These are phyloP conservation scores for Entrophospora sp. DNA, from an alignment of 192 early-diverging fungal genomes.

Conservation along the genomic window DNA sequence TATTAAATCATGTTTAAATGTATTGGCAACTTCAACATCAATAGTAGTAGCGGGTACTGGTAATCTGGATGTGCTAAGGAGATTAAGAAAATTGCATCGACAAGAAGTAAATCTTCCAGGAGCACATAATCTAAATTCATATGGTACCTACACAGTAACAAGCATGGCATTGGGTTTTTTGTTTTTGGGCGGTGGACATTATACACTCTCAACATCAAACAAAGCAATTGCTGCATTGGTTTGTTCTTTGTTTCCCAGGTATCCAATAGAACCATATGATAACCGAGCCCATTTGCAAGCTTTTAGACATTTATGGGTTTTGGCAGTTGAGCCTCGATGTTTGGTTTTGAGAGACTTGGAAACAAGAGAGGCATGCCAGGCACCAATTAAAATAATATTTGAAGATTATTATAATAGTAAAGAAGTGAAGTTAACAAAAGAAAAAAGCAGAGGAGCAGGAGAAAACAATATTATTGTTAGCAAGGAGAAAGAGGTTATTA, in stretches of 20 bases:
- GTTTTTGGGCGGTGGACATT: constrained; percentile 62
- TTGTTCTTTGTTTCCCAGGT: constrained; percentile 61
- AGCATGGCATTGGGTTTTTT: constrained; percentile 73
- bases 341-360: constrained; percentile 60
- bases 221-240: constrained; percentile 57
- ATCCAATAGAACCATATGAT: constrained; percentile 43
- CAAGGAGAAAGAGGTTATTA: background rate
- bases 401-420: constrained; percentile 21
- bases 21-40: constrained; percentile 47
- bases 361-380: constrained; percentile 37
- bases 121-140: constrained; percentile 37
- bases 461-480: constrained; percentile 18
- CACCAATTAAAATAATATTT: constrained; percentile 46
- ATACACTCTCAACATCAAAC: constrained; percentile 58
- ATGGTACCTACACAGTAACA: constrained; percentile 63
- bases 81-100: constrained; percentile 48
- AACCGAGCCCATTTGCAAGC: constrained; percentile 66
- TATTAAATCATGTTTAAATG: constrained; percentile 60
- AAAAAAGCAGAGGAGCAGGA: too few species aligned
- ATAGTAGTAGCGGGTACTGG: constrained; percentile 82
- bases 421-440: background rate
- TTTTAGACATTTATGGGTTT: constrained; percentile 71
- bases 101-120: constrained; percentile 20
- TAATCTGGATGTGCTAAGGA: constrained; percentile 47
- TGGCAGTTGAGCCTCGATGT: constrained; percentile 62